Conservation (phyloP, 208 protist genomes). For the Zelonia costaricensis region DNA sequence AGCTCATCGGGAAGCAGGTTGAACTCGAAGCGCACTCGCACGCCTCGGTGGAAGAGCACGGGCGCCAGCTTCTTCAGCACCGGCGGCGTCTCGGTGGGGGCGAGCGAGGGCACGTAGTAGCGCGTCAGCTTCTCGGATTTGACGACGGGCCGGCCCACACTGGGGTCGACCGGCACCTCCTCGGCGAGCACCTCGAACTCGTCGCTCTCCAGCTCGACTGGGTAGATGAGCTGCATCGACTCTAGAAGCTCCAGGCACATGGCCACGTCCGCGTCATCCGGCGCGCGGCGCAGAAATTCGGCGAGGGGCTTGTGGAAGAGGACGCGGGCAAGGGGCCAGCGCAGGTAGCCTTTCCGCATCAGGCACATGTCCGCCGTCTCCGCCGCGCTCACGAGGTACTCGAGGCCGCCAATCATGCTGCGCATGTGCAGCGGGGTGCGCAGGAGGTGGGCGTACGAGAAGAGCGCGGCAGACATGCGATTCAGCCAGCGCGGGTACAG, state of each 20-base stretch:
- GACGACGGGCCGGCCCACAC: slow-evolving; percentile 35
- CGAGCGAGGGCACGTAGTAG: slow-evolving; percentile 85
- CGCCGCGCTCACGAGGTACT: slow-evolving; percentile 77
- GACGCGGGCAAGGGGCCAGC: slow-evolving; percentile 73
- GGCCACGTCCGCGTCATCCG: slow-evolving; percentile 73
- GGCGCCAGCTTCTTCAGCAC: slow-evolving; percentile 64
- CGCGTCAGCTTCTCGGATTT: slow-evolving; percentile 42
- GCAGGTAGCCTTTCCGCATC: slow-evolving; percentile 76
- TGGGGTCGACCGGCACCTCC: slow-evolving; percentile 64
- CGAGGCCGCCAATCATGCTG: slow-evolving; percentile 81
- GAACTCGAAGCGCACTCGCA: slow-evolving; percentile 76
- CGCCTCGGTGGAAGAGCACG: slow-evolving; percentile 77
- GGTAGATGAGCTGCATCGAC: slow-evolving; percentile 73
- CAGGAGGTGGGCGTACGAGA: slow-evolving; percentile 87
- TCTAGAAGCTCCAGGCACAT: slow-evolving; percentile 83
- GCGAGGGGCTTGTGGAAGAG: slow-evolving; percentile 63
- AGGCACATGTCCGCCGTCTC: slow-evolving; percentile 77
- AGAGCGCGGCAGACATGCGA: slow-evolving; percentile 76
- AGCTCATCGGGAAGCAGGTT: slow-evolving; percentile 88
- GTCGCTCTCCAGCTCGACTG: slow-evolving; percentile 66
- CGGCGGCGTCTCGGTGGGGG: slow-evolving; percentile 52
- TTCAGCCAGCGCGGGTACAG: slow-evolving; percentile 81
- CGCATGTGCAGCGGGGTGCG: slow-evolving; percentile 82
- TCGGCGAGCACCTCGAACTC: slow-evolving; percentile 62
- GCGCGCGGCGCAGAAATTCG: slow-evolving; percentile 54